Base-by-base conservation (phyloP, 805 yeast species). In the Lipomyces orientalis region DNA sequence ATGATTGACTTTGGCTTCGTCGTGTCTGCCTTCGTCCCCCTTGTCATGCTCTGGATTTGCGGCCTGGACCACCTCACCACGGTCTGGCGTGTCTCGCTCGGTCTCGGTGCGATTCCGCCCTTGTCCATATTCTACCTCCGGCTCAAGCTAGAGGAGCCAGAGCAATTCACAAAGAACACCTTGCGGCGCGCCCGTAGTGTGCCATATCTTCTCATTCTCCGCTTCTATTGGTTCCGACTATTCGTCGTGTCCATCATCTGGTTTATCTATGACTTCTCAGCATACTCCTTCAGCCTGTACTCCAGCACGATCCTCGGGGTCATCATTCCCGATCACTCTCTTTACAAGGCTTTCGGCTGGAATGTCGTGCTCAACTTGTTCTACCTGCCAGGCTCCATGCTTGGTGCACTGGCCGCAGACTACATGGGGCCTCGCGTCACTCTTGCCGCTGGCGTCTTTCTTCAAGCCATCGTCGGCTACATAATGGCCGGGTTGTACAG, bases 1-100 rank as follows among this genome's bases (percentile, higher is more conserved):
- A 89, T 89, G 90, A 93, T 93, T 75, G 98, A 93, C 79, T 73
- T 81, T 49, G 98, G 98, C 8, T 93, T 91, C 74, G 97, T 94
- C 49, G 82, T 87, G 43, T 84, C 93, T 61, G 84, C 97, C 1
- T 89, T 94, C 74, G 96, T 92, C 25, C 97, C 97, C 54, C 83
- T 93, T 84, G 91, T 94, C 39, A 77, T 91, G 74, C 82, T 92
- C 65, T 90, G 95, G 92, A 93, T 93, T 73, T 91, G 90, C 79
- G 83, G 88, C 60, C 82, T 83, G 34, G 79, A 87, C 60, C 89
- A 91, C 76, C 84, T 93, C 76, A 87, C 86, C 51, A 89, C 90
- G 10, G 92, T 94, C 54, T 94, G 98, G 98, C 89, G 98, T 83
- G 82, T 93, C 65, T 87, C 97, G 10, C 81, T 93, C 52, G 98